Evolutionary conservation across 352 stramenopile genomes (phyloP).

Genomic region (Pythium utonaiense): DNA sequence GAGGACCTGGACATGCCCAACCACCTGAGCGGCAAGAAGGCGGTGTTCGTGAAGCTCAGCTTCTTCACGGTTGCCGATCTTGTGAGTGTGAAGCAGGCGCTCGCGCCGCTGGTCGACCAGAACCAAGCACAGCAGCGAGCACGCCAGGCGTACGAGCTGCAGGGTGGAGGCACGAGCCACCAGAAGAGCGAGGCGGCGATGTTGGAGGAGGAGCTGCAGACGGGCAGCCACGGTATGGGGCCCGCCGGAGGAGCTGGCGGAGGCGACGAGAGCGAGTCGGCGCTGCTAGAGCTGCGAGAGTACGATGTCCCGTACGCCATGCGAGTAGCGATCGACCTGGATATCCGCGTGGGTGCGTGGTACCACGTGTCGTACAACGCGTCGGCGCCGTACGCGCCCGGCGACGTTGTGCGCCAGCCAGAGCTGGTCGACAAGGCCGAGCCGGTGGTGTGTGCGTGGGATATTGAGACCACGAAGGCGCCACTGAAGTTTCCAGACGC

Average conservation of each 20-base stretch:
- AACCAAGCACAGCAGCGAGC: conserved; percentile 64
- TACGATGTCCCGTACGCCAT: conserved; percentile 99
- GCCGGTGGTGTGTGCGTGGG: conserved; percentile 96
- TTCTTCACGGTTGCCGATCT: conserved; percentile 82
- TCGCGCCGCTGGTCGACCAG: conserved; percentile 54
- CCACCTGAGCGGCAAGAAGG: conserved; percentile 84
- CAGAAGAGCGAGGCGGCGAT: conserved; percentile 17
- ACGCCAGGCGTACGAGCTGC: conserved; percentile 67
- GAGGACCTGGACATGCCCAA: conserved; percentile 92
- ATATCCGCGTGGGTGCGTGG: conserved; percentile 96
- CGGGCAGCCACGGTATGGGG: not conserved
- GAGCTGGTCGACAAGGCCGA: conserved; percentile 93
- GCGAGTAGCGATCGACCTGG: conserved; percentile 94
- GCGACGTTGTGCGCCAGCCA: conserved; percentile 44
- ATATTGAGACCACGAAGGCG: conserved; percentile 99
- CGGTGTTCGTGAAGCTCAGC: conserved; percentile 88
- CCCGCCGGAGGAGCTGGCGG: not conserved
- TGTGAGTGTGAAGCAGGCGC: conserved; percentile 59
- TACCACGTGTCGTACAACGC: conserved; percentile 91
- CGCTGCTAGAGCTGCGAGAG: conserved; percentile 92
- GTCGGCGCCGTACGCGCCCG: conserved; percentile 47
- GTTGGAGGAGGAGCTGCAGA: conserved; percentile 24
- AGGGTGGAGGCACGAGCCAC: conserved; percentile 23
- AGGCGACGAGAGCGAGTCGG: conserved; percentile 66
- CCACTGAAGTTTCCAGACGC: conserved; percentile 99